Base-by-base conservation (phyloP, 1,139 yeast genomes). In the Diutina rugosa region DNA sequence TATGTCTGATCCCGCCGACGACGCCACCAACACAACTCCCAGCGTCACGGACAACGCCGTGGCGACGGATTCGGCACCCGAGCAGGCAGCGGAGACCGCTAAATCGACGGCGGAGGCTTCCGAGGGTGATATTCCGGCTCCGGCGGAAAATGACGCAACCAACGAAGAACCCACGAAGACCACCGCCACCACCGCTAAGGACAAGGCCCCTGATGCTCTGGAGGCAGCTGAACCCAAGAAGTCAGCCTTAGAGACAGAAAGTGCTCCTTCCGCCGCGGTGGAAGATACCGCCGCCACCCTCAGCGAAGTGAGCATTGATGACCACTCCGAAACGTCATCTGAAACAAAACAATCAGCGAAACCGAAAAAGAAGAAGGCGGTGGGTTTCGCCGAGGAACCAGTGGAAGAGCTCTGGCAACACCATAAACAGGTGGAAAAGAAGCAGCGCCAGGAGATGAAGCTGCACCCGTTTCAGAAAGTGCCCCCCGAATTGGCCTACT, bases 401-500 rank as follows among this genome's bases (percentile, higher is more conserved):
- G 67, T 61, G 48, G 74, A 73, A 58, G 77, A 73, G 46, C 63
- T 75, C 18, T 60, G 64, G 55, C 70, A 70, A 45, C 77, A 72
- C 59, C 79, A 73, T 58, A 61, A 65, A 41, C 59, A 61, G 16
- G 58, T 72, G 41, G 65, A 66, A 47, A 57, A 63, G 47, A 67
- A 64, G 18, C 71, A 72, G 55, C 62, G 68, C 55, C 69, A 67
- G 44, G 63, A 64, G 56, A 57, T 61, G 46, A 64, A 69, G 58
- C 62, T 68, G 44, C 70, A 69, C 57, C 71, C 76, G 1, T 76
- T 76, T 65, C 78, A 76, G 55, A 67, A 64, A 57, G 67, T 74
- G n/a, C 80, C 80, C 0, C 73, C 78, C 0, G 79, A 76, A 61
- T 69, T 76, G 55, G 68, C 74, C 4, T 73, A 76, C 57, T 63